Conservation (phyloP, 441 rosid species). For the Viola pubescens region DNA sequence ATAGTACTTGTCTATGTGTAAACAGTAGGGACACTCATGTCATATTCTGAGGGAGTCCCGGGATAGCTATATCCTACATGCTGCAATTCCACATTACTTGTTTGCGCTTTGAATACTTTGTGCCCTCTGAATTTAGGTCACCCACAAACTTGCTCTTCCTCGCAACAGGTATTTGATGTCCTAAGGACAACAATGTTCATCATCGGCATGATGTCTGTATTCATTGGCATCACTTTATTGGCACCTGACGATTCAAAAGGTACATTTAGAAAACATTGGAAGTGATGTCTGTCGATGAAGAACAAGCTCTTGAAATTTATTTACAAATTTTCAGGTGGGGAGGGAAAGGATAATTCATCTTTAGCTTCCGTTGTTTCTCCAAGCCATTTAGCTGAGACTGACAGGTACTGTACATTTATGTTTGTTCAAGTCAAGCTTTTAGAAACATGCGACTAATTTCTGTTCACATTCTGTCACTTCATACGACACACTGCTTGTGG, state of each 20-base stretch:
- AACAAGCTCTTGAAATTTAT: constrained; percentile 2
- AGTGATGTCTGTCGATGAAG: not conserved
- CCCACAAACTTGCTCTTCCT: constrained; percentile 13
- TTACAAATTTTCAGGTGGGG: constrained; percentile 47
- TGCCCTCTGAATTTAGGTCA: too few relatives aligned
- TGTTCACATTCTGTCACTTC: not conserved
- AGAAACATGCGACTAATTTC: not conserved
- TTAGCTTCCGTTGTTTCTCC: constrained; percentile 36
- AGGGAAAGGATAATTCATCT: constrained; percentile 56
- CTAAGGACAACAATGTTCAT: constrained; percentile 90
- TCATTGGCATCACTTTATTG: constrained; percentile 77
- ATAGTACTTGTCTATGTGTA: too few relatives aligned
- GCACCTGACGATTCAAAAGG: constrained; percentile 96
- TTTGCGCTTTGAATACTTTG: too few relatives aligned
- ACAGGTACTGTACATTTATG: constrained; percentile 41
- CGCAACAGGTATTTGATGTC: constrained; percentile 71
- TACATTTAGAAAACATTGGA: constrained; percentile 12
- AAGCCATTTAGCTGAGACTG: constrained; percentile 47
- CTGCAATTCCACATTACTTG: not conserved
- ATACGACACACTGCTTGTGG: not conserved
- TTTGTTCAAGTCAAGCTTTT: not conserved
- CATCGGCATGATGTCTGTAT: constrained; percentile 78
- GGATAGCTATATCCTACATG: not conserved
- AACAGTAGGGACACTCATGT: not conserved
- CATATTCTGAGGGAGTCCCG: not conserved